Base-by-base conservation (phyloP, 768 basidiomycete species). In the Macrolepiota dolichaula region DNA sequence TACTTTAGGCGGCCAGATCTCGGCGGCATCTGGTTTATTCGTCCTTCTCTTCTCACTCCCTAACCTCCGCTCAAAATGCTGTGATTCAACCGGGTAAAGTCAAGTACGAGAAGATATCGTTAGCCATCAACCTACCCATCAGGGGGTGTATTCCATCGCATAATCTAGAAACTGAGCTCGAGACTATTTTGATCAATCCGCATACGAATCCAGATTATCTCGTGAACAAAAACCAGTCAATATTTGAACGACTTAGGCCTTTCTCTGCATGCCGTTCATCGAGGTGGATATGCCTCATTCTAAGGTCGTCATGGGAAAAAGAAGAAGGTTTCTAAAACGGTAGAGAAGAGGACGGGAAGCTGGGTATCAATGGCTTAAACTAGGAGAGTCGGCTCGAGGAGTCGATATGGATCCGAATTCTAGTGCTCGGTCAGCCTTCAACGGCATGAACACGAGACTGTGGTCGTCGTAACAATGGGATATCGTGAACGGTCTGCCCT, bases 261-360 rank as follows among this genome's bases (percentile, higher is more conserved):
- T 44, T 17, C 42, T 17, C 42, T 49, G n/a, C 12, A 37, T 38
- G 52, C n/a, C 25, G 36, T 52, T 53, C 17, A 53, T 53, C 27
- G 29, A 51, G 24, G 19, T 22, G 19, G 42, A 27, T 22, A 24
- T 27, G 49, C 12, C 19, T 13, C 13, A n/a, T 29, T 12, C 40
- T 59, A 40, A 22, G 42, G 40, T 59, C 51, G 57, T 51, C 47
- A 53, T 53, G 59, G 40, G 59, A 53, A 53, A 59, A 46, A 59
- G 50, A 52, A 46, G 42, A 38, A 35, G 22, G 13, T 11, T 25
- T 36, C 25, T 6, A 53, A 44, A 59, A 51, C 13, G 59, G 27
- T 37, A n/a, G 17, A n/a, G 42, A 44, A 53, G 24, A 13, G 22
- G 47, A 12, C 19, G 24, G 22, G 22, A 49, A 49, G 24, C 13